Conservation (phyloP, 1,284 basidiomycete genomes). For the Pisolithus thermaeus region DNA sequence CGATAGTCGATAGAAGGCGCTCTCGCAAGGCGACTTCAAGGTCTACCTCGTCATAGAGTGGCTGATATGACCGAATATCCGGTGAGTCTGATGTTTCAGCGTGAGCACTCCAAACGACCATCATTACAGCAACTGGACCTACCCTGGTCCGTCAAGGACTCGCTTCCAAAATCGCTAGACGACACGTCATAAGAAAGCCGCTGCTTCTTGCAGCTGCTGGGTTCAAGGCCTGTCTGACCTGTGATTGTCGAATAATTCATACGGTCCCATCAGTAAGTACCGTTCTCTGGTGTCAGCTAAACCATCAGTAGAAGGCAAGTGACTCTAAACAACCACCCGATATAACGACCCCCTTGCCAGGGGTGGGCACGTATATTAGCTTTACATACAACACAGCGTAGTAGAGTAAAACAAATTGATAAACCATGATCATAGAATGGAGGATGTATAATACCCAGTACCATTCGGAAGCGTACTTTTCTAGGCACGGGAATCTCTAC, state of each 20-base stretch:
- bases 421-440: background rate
- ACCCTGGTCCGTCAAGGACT: constrained; percentile 16
- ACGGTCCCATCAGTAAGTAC: constrained; percentile 17
- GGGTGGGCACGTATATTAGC: too few relatives aligned
- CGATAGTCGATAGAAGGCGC: constrained; percentile 48
- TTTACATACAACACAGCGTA: too few relatives aligned
- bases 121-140: constrained; percentile 2
- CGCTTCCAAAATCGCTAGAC: constrained; percentile 10
- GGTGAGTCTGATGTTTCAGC: constrained; percentile 12
- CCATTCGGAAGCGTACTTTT: too few relatives aligned
- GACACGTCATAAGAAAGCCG: constrained; percentile 5
- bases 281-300: background rate
- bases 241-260: constrained; percentile 19
- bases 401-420: too few relatives aligned
- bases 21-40: constrained; percentile 58
- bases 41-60: constrained; percentile 47
- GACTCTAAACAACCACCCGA: too few relatives aligned
- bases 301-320: too few relatives aligned
- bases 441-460: background rate
- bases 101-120: background rate
- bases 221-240: constrained; percentile 13
- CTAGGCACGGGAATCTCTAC: too few relatives aligned
- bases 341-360: too few relatives aligned
- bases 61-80: constrained; percentile 13
- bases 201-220: constrained; percentile 8